Base-by-base conservation (phyloP, 208 protist genomes). In the Trypanosoma mega region DNA sequence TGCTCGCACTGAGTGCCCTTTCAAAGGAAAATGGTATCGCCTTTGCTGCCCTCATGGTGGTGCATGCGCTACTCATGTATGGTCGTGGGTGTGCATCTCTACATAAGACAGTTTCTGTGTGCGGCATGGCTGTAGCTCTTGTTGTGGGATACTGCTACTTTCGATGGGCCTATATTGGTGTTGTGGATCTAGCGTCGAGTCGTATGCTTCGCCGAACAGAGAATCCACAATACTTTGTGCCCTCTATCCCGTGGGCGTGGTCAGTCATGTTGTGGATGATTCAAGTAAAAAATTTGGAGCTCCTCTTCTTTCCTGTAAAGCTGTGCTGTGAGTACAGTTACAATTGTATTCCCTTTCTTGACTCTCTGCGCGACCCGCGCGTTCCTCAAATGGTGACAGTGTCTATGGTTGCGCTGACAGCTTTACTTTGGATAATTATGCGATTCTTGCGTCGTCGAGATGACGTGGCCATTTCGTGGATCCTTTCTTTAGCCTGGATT, bases 261-360 rank as follows among this genome's bases (percentile, higher is more conserved):
- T 55, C 68, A 23, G 59, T 73, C 16, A 77, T 87, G 21, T 76
- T 71, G 2, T 76, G 68, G 64, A 55, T 87, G 18, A 75, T 96
- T 31, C 84, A 93, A 39, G 70, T 82, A 24, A 80, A 86, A 61
- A 92, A 97, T 72, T n/a, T 85, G 8, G 70, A 79, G 57, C 78
- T 97, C 4, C 78, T 96, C 34, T 74, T 96, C 51, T 87, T 81
- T 39, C 92, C 92, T 3, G 78, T 60, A 2, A 51, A 58, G n/a
- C 54, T 97, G 47, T 94, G 76, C 59, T 87, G 74, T 51, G 92
- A 97, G 72, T 97, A 97, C 70, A 87, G 77, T 48, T 94, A 86
- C 68, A 86, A 96, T 60, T 95, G 88, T 64, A 79, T 97, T 16
- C 90, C 90, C 9, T 59, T 79, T 20, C 34, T 96, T 37, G 26